phyloP scores from a whole-genome alignment of 2,329 filamentous ascomycete genomes.

The Pseudocercospora vitis region DNA sequence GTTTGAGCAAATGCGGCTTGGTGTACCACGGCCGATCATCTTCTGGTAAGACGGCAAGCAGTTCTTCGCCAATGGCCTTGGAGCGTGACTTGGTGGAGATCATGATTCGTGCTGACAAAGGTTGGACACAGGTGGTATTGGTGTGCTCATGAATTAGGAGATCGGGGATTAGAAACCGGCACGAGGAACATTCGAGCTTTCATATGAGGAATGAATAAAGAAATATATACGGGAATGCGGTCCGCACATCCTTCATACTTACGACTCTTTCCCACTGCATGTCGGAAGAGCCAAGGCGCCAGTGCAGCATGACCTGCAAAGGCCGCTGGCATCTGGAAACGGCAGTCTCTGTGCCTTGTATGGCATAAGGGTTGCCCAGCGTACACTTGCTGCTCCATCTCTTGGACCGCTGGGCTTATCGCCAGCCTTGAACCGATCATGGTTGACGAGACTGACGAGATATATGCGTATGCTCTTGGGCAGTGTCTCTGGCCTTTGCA shows the following conservation, averaged over 20 bases:
- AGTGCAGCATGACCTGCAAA: slow-evolving; percentile 1
- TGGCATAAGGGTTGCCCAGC: too few relatives aligned
- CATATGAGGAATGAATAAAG: neutral
- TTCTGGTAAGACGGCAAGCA: slow-evolving; percentile 41
- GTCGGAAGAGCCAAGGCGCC: neutral
- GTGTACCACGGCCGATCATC: slow-evolving; percentile 46
- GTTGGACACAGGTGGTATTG: neutral
- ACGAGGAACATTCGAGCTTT: neutral
- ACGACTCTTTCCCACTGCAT: neutral
- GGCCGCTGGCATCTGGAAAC: neutral
- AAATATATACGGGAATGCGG: neutral
- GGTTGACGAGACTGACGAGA: too few relatives aligned
- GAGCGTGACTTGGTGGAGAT: slow-evolving; percentile 1
- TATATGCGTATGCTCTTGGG: too few relatives aligned
- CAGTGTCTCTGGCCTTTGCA: neutral
- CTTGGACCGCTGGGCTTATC: too few relatives aligned
- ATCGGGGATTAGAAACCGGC: neutral
- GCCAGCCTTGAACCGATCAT: too few relatives aligned
- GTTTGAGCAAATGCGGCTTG: slow-evolving; percentile 43
- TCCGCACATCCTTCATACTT: neutral
- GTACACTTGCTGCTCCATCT: too few relatives aligned
- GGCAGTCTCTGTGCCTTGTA: neutral
- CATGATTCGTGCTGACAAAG: neutral
- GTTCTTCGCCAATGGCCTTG: slow-evolving; percentile 22
- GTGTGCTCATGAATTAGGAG: neutral